Evolutionary conservation across 208 protist genomes (phyloP).

Genomic region (Acanthamoeba triangularis): DNA sequence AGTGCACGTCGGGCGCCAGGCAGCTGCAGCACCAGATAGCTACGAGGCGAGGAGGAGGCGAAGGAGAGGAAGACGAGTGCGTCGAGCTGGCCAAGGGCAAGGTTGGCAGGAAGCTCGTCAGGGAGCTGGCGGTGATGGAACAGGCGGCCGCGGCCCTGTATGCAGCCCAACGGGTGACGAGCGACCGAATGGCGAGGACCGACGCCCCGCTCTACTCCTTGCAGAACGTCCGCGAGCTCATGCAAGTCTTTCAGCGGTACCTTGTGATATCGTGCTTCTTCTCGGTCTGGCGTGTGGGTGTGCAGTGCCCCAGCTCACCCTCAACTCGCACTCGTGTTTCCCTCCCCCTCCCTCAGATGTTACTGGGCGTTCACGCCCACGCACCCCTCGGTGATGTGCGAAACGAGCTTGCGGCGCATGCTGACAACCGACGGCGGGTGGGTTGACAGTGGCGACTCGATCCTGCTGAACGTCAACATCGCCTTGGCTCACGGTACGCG

Average conservation of each 20-base stretch:
- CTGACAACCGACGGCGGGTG: background rate
- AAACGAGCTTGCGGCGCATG: background rate
- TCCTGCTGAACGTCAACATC: slow-evolving; percentile 1
- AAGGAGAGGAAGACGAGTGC: too few relatives aligned
- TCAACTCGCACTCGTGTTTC: background rate
- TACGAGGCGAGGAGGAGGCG: too few relatives aligned
- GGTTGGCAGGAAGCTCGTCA: background rate
- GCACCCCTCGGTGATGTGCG: background rate
- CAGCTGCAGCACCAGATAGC: too few relatives aligned
- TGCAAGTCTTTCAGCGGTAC: background rate
- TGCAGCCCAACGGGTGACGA: background rate
- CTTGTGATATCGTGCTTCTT: background rate
- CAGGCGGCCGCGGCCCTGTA: background rate
- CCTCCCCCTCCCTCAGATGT: background rate
- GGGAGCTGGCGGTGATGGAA: background rate
- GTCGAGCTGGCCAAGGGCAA: background rate
- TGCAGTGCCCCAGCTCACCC: background rate
- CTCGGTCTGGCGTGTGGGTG: background rate
- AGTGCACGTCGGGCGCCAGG: background rate
- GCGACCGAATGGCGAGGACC: background rate
- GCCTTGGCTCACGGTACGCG: background rate
- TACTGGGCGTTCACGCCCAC: background rate
- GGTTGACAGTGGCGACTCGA: background rate
- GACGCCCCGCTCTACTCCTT: background rate
- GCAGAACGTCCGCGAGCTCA: background rate